Conservation (phyloP, 2,329 filamentous ascomycete genomes). For the Triangularia setosa region DNA sequence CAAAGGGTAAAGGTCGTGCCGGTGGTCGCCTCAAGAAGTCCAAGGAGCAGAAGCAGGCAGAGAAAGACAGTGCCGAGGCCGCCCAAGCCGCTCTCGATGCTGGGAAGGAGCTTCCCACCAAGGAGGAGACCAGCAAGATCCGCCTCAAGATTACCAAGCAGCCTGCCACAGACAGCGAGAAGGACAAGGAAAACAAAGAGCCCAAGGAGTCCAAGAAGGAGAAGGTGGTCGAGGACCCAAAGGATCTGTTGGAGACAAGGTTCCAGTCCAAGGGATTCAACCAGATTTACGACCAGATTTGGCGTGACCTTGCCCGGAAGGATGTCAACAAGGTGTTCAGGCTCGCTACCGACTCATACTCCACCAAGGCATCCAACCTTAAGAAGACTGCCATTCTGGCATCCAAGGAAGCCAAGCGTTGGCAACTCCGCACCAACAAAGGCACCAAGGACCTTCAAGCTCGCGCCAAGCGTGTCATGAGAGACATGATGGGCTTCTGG, state of each 20-base stretch:
- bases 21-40: slow-evolving; percentile 82
- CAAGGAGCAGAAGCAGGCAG: slow-evolving; percentile 78
- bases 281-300: slow-evolving; percentile 96
- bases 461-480: slow-evolving; percentile 94
- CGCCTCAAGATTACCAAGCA: slow-evolving; percentile 60
- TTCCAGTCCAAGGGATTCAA: slow-evolving; percentile 92
- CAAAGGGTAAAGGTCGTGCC: slow-evolving; percentile 50
- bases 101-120: slow-evolving; percentile 64
- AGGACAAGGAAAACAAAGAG: slow-evolving; percentile 41
- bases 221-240: slow-evolving; percentile 44
- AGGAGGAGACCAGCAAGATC: slow-evolving; percentile 57
- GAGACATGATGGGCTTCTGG: slow-evolving; percentile 99
- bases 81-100: slow-evolving; percentile 81
- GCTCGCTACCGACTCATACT: slow-evolving; percentile 78
- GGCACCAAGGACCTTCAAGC: slow-evolving; percentile 97
- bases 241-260: slow-evolving; percentile 54
- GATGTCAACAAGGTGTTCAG: slow-evolving; percentile 91
- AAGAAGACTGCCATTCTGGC: slow-evolving; percentile 97
- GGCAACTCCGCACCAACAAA: slow-evolving; percentile 98
- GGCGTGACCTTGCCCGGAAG: slow-evolving; percentile 89
- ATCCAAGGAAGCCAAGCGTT: slow-evolving; percentile 93
- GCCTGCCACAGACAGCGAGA: slow-evolving; percentile 40
- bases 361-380: slow-evolving; percentile 87
- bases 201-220: slow-evolving; percentile 37
- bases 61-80: slow-evolving; percentile 78